Conservation (phyloP, 257 asterid species). For the Echites panduratus region DNA sequence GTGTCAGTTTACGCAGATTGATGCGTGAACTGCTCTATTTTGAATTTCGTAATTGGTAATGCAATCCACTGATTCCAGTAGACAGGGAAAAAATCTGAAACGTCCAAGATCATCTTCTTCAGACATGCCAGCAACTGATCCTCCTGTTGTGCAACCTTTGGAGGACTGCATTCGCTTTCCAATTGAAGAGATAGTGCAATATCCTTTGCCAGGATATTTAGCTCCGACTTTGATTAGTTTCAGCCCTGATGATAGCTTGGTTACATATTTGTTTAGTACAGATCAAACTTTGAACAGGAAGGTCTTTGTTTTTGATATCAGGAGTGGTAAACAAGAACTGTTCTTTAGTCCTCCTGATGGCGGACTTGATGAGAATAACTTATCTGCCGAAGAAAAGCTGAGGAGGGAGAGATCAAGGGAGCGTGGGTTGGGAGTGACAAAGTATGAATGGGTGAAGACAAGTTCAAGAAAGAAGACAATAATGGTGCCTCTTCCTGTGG, state of each 20-base stretch:
- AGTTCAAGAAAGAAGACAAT: conserved; percentile 54
- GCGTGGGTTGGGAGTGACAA: conserved; percentile 91
- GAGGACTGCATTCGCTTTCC: conserved; percentile 55
- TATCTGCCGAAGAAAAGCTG: conserved; percentile 83
- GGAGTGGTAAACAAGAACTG: conserved; percentile 54
- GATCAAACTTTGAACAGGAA: conserved; percentile 64
- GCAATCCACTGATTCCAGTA: conserved; percentile 49
- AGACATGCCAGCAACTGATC: conserved; percentile 65
- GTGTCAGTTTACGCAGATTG: conserved; percentile 36
- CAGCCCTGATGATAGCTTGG: conserved; percentile 74
- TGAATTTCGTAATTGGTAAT: conserved; percentile 42
- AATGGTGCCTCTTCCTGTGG: conserved; percentile 81
- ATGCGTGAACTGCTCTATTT: conserved; percentile 33
- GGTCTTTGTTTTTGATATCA: conserved; percentile 61
- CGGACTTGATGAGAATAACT: conserved; percentile 84
- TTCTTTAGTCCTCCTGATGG: conserved; percentile 81
- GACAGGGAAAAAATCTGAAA: conserved; percentile 44
- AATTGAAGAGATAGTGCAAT: conserved; percentile 77
- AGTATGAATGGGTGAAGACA: conserved; percentile 88
- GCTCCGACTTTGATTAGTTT: conserved; percentile 70
- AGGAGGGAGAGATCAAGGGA: conserved; percentile 92
- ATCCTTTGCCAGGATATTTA: conserved; percentile 78
- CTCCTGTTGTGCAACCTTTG: conserved; percentile 42
- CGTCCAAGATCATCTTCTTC: conserved; percentile 39
- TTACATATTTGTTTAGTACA: conserved; percentile 69